Evolutionary conservation across 2,329 filamentous ascomycete species (phyloP).

Genomic region (Aspergillus hortae): DNA sequence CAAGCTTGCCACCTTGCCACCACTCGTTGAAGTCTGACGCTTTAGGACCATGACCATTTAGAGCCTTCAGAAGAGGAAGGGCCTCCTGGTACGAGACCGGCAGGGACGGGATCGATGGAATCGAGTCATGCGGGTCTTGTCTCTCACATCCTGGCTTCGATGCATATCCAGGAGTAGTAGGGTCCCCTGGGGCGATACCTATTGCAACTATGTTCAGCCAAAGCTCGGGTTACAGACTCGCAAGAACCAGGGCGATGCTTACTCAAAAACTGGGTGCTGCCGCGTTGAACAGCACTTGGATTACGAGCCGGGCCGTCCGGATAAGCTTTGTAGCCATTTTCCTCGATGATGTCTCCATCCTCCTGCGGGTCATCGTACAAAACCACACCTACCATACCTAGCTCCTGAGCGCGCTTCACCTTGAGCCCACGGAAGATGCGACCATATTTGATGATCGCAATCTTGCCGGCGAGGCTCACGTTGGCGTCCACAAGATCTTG

Average conservation of each 20-base stretch:
- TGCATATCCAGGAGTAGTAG: conserved; percentile 89
- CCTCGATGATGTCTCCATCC: conserved; percentile 76
- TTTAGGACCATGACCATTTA: conserved; percentile 83
- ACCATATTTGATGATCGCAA: conserved; percentile 83
- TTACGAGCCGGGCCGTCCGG: conserved; percentile 83
- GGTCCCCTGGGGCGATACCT: conserved; percentile 65
- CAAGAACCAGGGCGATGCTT: conserved; percentile 35
- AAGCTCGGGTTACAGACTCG: background rate
- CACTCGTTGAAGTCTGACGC: conserved; percentile 68
- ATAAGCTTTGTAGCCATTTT: conserved; percentile 74
- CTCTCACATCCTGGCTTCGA: conserved; percentile 86
- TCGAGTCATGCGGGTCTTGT: conserved; percentile 64
- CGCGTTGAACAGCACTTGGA: conserved; percentile 84
- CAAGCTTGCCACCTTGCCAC: conserved; percentile 72
- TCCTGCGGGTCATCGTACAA: conserved; percentile 88
- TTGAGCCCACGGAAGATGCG: conserved; percentile 85
- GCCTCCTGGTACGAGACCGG: conserved; percentile 88
- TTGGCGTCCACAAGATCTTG: conserved; percentile 75
- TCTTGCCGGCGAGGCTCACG: conserved; percentile 75
- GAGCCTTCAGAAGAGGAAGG: conserved; percentile 77
- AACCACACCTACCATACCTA: conserved; percentile 81
- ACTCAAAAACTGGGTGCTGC: conserved; percentile 79
- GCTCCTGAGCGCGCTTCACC: conserved; percentile 84
- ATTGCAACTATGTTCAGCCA: conserved; percentile 3
- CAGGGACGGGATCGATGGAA: conserved; percentile 82